Evolutionary conservation across 805 yeast species (phyloP), one percentile per base, ranked within the genome.

Genomic region (Teunomyces pallodes): DNA sequence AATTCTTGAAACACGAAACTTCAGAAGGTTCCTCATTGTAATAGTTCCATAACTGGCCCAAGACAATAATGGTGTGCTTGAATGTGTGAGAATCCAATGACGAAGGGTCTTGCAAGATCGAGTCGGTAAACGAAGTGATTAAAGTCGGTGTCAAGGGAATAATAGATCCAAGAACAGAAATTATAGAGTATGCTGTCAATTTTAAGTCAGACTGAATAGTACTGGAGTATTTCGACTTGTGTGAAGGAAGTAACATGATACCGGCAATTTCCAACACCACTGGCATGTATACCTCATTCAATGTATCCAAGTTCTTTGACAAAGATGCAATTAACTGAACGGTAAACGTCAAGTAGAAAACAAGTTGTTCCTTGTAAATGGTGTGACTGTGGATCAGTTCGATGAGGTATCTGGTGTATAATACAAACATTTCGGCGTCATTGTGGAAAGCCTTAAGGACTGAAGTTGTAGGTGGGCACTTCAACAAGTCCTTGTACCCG

Each of bases 151-250:
- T 51, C 42, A 94, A 74, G 5, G 89, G 86, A 43, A 84, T 76
- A 41, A 92, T 85, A 3, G 92, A 76, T 5, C 86, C 79, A 45
- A 91, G 70, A 2, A 92, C 96, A 0, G 92, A 80, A 20, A 92
- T 62, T 10, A 90, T 74, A 42, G 96, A 87, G 64, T 88, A 92
- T 1, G 92, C 90, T 14, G 96, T 85, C 50, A 89, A 77, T 63
- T 87, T 94, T 44, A 84, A 76, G 58, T 89, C 95, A 33, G 70
- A 42, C 5, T 49, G 47, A 31, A 62, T 53, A 5, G 65, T 50
- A 17, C 54, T 38, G 27, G 63, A 57, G 44, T 42, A 53, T 42
- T 54, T 57, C 43, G 45, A 52, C 26, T 49, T 48, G 12, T 54
- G 55, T 20, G 51, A 65, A 3, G 64, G 61, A 28, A 59, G 52